Evolutionary conservation across 768 basidiomycete species (phyloP).

Genomic region (Naganishia vaughanmartiniae): DNA sequence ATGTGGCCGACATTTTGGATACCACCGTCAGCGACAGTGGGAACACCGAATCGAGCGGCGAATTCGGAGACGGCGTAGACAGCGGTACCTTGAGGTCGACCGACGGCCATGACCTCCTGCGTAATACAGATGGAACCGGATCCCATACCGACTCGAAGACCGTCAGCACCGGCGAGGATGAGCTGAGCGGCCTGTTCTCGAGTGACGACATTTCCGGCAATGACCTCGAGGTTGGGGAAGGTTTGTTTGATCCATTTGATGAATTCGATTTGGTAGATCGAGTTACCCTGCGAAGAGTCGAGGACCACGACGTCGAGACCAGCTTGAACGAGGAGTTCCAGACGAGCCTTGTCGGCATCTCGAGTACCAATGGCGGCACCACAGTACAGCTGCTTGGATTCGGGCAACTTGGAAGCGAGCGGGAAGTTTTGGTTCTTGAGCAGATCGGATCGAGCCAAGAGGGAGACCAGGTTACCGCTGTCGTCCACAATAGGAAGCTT

Average conservation of each 20-base stretch:
- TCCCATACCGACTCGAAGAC: slow-evolving; percentile 94
- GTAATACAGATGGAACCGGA: slow-evolving; percentile 99
- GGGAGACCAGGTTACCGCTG: slow-evolving; percentile 67
- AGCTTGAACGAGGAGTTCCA: slow-evolving; percentile 80
- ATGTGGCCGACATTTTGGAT: slow-evolving; percentile 94
- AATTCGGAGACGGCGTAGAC: slow-evolving; percentile 96
- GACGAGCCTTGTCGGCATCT: slow-evolving; percentile 77
- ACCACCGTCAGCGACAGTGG: slow-evolving; percentile 95
- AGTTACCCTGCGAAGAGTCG: slow-evolving; percentile 97
- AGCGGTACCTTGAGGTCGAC: slow-evolving; percentile 95
- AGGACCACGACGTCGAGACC: slow-evolving; percentile 92
- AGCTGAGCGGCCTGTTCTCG: slow-evolving; percentile 93
- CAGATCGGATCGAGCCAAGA: slow-evolving; percentile 93
- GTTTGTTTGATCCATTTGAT: slow-evolving; percentile 85
- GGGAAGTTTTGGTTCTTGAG: slow-evolving; percentile 97
- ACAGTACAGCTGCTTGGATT: slow-evolving; percentile 91
- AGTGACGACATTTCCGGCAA: slow-evolving; percentile 97
- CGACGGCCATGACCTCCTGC: slow-evolving; percentile 98
- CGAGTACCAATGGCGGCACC: slow-evolving; percentile 95
- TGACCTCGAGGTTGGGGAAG: slow-evolving; percentile 81
- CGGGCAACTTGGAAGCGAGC: slow-evolving; percentile 83
- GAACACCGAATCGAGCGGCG: slow-evolving; percentile 82
- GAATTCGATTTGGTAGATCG: slow-evolving; percentile 89
- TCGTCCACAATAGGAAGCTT: slow-evolving; percentile 83
- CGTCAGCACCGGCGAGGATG: slow-evolving; percentile 92